Conservation (phyloP, 164 flowering plant species). For the Sextonia rubra region DNA sequence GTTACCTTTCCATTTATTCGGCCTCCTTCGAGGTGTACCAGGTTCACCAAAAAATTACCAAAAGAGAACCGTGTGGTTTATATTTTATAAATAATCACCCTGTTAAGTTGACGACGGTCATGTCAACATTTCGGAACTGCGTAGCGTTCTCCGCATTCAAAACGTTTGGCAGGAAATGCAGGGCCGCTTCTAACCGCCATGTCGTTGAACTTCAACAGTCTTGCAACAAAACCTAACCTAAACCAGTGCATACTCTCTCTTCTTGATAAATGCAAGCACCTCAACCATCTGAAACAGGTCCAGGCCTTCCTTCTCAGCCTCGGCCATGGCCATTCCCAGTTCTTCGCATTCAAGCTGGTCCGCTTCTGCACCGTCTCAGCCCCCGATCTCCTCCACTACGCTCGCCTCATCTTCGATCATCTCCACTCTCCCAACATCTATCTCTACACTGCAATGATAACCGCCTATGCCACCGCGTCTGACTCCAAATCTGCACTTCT, state of each 20-base stretch:
- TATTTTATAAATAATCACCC: too few relatives aligned
- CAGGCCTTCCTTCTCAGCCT: conserved; percentile 47
- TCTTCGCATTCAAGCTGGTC: conserved; percentile 62
- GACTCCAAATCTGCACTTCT: conserved; percentile 17
- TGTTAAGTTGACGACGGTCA: too few relatives aligned
- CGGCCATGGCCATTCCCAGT: conserved; percentile 49
- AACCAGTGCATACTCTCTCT: conserved; percentile 5
- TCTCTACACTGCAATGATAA: conserved; percentile 56
- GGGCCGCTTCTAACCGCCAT: background rate
- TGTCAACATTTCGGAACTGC: too few relatives aligned
- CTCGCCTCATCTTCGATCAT: conserved; percentile 28
- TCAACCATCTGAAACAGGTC: conserved; percentile 60
- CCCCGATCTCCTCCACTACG: background rate
- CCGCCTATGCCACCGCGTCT: conserved; percentile 37
- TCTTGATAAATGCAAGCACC: conserved; percentile 37
- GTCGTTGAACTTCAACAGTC: background rate
- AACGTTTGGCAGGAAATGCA: too few relatives aligned
- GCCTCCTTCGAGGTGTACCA: too few relatives aligned
- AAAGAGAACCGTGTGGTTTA: too few relatives aligned
- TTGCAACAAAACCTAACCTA: background rate
- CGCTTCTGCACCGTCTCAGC: conserved; percentile 18
- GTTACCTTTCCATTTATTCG: too few relatives aligned
- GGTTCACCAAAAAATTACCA: too few relatives aligned
- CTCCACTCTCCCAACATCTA: conserved; percentile 43
- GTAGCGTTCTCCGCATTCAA: too few relatives aligned